These are phyloP conservation scores for Aspergillus sp. DNA, from an alignment of 2,329 filamentous ascomycete species.

Conservation along the genomic window DNA sequence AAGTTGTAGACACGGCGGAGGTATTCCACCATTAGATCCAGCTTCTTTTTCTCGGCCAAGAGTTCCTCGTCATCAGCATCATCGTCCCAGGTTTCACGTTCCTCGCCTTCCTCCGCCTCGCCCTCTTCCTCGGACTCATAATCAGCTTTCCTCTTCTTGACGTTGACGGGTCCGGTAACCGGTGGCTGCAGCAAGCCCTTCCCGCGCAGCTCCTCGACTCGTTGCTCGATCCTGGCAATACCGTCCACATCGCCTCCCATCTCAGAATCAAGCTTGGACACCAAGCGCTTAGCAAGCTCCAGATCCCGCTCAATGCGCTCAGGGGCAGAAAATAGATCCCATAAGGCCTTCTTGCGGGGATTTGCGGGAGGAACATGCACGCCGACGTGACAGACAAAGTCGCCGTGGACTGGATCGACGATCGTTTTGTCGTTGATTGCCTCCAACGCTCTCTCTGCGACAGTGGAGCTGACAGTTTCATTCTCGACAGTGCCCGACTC, in stretches of 20 bases:
- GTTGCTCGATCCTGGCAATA: conserved; percentile 70
- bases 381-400: conserved; percentile 95
- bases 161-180: conserved; percentile 30
- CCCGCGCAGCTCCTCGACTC: conserved; percentile 68
- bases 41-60: conserved; percentile 86
- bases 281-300: conserved; percentile 68
- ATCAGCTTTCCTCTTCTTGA: conserved; percentile 50
- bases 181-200: conserved; percentile 67
- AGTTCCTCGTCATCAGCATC: conserved; percentile 86
- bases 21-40: conserved; percentile 93
- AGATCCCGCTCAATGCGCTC: conserved; percentile 90
- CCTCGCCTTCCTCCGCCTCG: conserved; percentile 71
- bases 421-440: conserved; percentile 98
- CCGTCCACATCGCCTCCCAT: conserved; percentile 70
- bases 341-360: conserved; percentile 86
- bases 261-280: conserved; percentile 75
- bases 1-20: conserved; percentile 95
- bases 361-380: conserved; percentile 82
- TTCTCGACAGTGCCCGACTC: conserved; percentile 26
- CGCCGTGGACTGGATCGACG: conserved; percentile 82
- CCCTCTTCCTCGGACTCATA: conserved; percentile 40
- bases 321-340: conserved; percentile 91
- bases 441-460: conserved; percentile 78
- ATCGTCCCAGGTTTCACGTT: conserved; percentile 57
- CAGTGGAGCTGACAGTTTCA: conserved; percentile 31